Evolutionary conservation across 202 grass and related monocot species (phyloP).

Genomic region (Digitaria exilis): DNA sequence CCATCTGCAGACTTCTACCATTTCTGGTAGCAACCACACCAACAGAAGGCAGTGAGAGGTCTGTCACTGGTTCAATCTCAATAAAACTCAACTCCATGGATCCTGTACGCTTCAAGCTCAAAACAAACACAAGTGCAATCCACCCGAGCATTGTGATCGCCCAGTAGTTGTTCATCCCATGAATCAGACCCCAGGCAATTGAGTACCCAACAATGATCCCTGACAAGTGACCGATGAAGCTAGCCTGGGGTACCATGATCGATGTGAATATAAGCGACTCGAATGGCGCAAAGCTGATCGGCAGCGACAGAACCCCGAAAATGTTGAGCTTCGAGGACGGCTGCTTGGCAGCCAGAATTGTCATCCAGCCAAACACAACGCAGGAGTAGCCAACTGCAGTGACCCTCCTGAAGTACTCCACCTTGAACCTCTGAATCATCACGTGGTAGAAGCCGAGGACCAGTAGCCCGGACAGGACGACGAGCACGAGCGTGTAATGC

Average conservation of each 20-base stretch:
- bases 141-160: conserved; percentile 82
- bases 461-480: conserved; percentile 74
- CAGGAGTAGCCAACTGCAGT: conserved; percentile 96
- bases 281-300: conserved; percentile 94
- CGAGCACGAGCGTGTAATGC: conserved; percentile 83
- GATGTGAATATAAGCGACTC: conserved; percentile 97
- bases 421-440: conserved; percentile 88
- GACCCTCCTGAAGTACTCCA: conserved; percentile 82
- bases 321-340: conserved; percentile 87
- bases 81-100: conserved; percentile 77
- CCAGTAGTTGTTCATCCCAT: conserved; percentile 99
- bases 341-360: conserved; percentile 88
- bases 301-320: conserved; percentile 86
- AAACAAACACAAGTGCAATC: conserved; percentile 69
- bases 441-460: conserved; percentile 84
- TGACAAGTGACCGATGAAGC: conserved; percentile 84
- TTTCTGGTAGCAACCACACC: conserved; percentile 61
- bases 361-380: conserved; percentile 99
- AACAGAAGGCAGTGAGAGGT: conserved; percentile 61
- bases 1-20: conserved; percentile 62
- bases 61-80: conserved; percentile 74
- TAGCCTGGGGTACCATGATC: conserved; percentile 97
- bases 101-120: conserved; percentile 85
- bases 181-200: conserved; percentile 89
- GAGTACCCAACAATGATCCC: conserved; percentile 92